Percentiles rank a stretch among this genome's conserved stretches.
Evolutionary conservation across 2,329 filamentous ascomycete species (phyloP).

Genomic region (Cadophora sp.): DNA sequence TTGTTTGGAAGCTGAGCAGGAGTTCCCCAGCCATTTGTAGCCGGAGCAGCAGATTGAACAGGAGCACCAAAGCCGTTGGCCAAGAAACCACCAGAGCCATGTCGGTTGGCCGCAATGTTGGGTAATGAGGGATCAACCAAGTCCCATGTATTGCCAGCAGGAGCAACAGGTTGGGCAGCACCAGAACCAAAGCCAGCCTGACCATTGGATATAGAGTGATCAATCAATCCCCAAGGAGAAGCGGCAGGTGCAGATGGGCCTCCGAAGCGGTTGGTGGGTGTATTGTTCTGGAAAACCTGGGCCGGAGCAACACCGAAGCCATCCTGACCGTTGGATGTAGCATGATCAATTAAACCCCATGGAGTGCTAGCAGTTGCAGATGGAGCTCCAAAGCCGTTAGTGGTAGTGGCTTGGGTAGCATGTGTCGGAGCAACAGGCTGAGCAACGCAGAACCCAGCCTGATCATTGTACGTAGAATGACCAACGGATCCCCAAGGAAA

Average conservation of each 20-base stretch:
- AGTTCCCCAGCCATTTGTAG: not conserved
- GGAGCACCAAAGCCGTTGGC: not conserved
- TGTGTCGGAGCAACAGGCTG: not conserved
- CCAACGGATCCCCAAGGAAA: not conserved
- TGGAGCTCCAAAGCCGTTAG: not conserved
- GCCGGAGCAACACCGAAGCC: not conserved
- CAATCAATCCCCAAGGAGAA: not conserved
- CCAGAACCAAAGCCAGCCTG: not conserved
- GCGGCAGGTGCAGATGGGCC: not conserved
- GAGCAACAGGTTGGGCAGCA: not conserved
- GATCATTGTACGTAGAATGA: not conserved
- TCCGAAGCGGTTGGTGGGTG: not conserved
- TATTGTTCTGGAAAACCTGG: no score
- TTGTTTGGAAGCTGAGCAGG: not conserved
- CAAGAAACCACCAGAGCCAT: not conserved
- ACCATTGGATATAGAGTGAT: not conserved
- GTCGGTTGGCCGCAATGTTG: not conserved
- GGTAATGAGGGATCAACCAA: not conserved
- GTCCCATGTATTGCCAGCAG: not conserved
- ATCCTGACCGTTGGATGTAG: not conserved
- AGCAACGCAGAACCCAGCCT: not conserved
- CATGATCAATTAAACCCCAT: not conserved
- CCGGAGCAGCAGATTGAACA: not conserved
- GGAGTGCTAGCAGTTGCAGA: not conserved
- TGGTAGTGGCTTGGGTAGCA: not conserved